Evolutionary conservation across 2,329 filamentous ascomycete genomes (phyloP).

Genomic region (Shiraia sp.): DNA sequence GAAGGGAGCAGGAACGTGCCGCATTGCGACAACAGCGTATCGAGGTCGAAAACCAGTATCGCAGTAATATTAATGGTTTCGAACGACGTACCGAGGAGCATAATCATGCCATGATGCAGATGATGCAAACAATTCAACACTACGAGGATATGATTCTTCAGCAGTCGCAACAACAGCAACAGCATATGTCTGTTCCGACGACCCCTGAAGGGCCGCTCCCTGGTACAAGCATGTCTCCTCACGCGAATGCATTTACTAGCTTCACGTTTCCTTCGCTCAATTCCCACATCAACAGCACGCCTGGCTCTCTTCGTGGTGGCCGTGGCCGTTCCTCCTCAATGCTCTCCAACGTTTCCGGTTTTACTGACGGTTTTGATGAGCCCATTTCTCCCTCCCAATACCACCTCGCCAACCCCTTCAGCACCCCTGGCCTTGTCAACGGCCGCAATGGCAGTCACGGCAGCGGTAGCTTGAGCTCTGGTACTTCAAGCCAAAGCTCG

Average conservation of each 20-base stretch:
- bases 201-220: conserved; percentile 66
- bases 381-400: conserved; percentile 28
- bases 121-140: conserved; percentile 42
- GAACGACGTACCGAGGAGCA: conserved; percentile 46
- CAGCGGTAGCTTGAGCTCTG: conserved; percentile 53
- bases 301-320: conserved; percentile 39
- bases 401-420: conserved; percentile 42
- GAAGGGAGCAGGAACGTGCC: conserved; percentile 46
- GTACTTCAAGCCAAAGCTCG: conserved; percentile 44
- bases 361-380: conserved; percentile 53
- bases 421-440: conserved; percentile 43
- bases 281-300: conserved; percentile 35
- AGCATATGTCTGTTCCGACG: conserved; percentile 47
- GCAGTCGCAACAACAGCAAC: conserved; percentile 34
- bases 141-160: conserved; percentile 48
- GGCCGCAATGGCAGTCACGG: conserved; percentile 51
- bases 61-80: conserved; percentile 43
- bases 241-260: conserved; percentile 39
- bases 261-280: conserved; percentile 44
- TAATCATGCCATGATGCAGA: conserved; percentile 41
- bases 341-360: conserved; percentile 56
- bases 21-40: conserved; percentile 42
- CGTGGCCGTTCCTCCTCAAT: conserved; percentile 57
- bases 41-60: conserved; percentile 43
- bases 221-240: conserved; percentile 51